These are phyloP conservation scores for Alloascoidea africana DNA, from an alignment of 805 yeast species.

Conservation along the genomic window DNA sequence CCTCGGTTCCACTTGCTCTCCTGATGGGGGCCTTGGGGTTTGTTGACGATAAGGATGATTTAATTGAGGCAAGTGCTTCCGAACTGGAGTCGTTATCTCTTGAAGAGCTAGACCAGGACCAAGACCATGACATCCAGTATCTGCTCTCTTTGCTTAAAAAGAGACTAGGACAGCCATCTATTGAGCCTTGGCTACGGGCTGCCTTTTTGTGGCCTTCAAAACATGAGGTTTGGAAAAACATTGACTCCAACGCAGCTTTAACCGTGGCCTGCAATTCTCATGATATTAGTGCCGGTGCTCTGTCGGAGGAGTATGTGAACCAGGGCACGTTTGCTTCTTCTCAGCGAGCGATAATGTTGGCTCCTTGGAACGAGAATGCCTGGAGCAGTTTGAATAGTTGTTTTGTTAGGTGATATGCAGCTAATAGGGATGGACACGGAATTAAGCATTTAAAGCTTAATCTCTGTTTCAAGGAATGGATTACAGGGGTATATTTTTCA, in stretches of 20 bases:
- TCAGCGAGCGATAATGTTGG: constrained; percentile 54
- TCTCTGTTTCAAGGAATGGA: too few relatives aligned
- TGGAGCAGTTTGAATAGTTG: constrained; percentile 15
- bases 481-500: too few relatives aligned
- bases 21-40: constrained; percentile 70
- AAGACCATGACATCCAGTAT: constrained; percentile 38
- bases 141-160: constrained; percentile 36
- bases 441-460: too few relatives aligned
- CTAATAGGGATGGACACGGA: too few relatives aligned
- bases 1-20: constrained; percentile 50
- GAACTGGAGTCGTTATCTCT: constrained; percentile 44
- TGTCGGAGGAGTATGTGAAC: constrained; percentile 35
- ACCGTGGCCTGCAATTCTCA: constrained; percentile 37
- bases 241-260: constrained; percentile 40
- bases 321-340: constrained; percentile 34
- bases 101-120: constrained; percentile 31
- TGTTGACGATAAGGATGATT: constrained; percentile 41
- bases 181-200: constrained; percentile 43
- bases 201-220: constrained; percentile 68
- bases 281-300: constrained; percentile 30
- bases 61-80: constrained; percentile 44
- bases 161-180: constrained; percentile 17
- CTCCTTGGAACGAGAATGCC: constrained; percentile 33
- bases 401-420: too few relatives aligned
- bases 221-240: constrained; percentile 49